phyloP scores from a whole-genome alignment of 768 basidiomycete genomes.

The Leccinum boreale region DNA sequence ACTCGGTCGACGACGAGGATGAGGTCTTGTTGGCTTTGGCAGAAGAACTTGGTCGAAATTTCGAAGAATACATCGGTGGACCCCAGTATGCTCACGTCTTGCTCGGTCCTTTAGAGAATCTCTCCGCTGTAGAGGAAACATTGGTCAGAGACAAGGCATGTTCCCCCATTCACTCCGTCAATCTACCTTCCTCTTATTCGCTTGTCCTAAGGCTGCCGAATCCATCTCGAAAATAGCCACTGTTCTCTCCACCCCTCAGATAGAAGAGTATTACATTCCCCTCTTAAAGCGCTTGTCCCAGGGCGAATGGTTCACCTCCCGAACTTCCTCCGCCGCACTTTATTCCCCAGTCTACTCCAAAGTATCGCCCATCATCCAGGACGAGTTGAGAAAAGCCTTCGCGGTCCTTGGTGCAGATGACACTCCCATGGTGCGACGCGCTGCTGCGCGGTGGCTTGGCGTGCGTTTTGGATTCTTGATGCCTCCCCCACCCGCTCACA shows the following conservation, averaged over 20 bases:
- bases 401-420: constrained; percentile 84
- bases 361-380: constrained; percentile 68
- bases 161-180: not conserved
- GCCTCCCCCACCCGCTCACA: constrained; percentile 8
- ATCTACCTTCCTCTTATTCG: constrained; percentile 1
- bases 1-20: constrained; percentile 99
- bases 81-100: constrained; percentile 81
- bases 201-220: constrained; percentile 74
- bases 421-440: constrained; percentile 97
- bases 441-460: constrained; percentile 94
- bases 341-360: constrained; percentile 88
- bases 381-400: constrained; percentile 86
- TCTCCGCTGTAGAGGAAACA: constrained; percentile 96
- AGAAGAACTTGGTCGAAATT: constrained; percentile 88
- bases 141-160: constrained; percentile 94
- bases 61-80: constrained; percentile 95
- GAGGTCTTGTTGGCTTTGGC: constrained; percentile 94
- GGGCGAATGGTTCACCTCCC: constrained; percentile 98
- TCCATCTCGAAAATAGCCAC: constrained; percentile 88
- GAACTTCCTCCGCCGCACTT: constrained; percentile 92
- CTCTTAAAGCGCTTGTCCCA: constrained; percentile 82
- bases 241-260: constrained; percentile 70
- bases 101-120: constrained; percentile 89
- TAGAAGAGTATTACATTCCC: constrained; percentile 91
- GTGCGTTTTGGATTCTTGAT: constrained; percentile 48